Evolutionary conservation across 1,284 basidiomycete genomes (phyloP), one percentile per base, ranked within the genome.

Genomic region (Sphagnurus paluster): DNA sequence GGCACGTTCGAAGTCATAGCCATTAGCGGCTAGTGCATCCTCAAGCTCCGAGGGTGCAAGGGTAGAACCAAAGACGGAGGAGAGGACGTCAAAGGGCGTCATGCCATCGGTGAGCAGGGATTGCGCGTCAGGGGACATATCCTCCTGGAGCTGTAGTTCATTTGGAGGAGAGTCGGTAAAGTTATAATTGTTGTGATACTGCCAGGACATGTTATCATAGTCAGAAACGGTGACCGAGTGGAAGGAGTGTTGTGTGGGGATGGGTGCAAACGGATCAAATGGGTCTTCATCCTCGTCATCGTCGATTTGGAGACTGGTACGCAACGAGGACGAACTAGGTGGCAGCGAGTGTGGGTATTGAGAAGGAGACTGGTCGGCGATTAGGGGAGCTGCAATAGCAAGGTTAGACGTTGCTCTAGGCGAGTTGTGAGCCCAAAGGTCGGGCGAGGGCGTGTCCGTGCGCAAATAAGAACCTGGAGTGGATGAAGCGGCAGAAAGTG

Each of bases 61-160:
- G 1, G 90, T 84, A 2, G 90, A 85, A 29, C 90, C 89, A 62
- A 98, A 98, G 28, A 99, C 91, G 26, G 91, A 94, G 58, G 83
- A 87, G 16, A 99, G 82, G 30, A 98, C 93, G 60, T 98, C 96
- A 56, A 99, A 90, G 0, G 96, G 96, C 1, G 95, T 96, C 90
- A 98, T 96, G 26, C 92, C 91, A 56, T 90, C 86, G 0, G 85
- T 87, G 39, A 90, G 75, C 62, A 77, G 67, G n/a, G 75, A 74
- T 40, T 73, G 71, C 3, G 76, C 70, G 19, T 84, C 83, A 5
- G 70, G 63, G 46, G 83, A 81, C 46, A 70, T 65, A 42, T 80
- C 79, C 29, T 72, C 67, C 19, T 55, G 45, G 37, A 67, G 67
- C 26, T 45, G 46, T 4, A 49, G 40, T 29, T 52, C 47, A n/a